These are phyloP conservation scores for Diaporthe nobilis DNA, from an alignment of 2,329 filamentous ascomycete species.

Conservation along the genomic window DNA sequence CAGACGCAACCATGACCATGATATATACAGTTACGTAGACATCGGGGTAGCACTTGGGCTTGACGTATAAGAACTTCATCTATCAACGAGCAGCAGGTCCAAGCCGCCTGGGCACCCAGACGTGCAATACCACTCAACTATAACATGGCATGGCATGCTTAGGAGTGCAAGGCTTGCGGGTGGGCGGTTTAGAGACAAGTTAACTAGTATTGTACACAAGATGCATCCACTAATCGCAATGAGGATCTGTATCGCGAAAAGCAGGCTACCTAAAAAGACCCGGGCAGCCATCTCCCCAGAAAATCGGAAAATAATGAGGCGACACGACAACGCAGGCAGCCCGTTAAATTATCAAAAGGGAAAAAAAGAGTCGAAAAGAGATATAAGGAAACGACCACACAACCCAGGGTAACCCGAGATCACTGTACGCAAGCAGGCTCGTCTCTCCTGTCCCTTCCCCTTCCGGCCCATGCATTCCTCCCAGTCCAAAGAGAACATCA, in stretches of 20 bases:
- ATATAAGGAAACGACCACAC: conserved; percentile 40
- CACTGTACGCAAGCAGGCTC: conserved; percentile 39
- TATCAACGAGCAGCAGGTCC: not conserved
- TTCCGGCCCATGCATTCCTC: conserved; percentile 24
- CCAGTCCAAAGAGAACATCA: conserved; percentile 13
- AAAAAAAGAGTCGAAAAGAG: conserved; percentile 42
- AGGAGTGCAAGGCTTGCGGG: not conserved
- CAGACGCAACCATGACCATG: not conserved
- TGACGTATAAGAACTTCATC: not conserved
- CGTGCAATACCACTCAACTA: not conserved
- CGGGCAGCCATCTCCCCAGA: conserved; percentile 31
- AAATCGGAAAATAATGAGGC: conserved; percentile 35
- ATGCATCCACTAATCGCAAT: conserved; percentile 39
- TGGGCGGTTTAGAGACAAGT: conserved; percentile 36
- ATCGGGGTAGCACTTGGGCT: not conserved
- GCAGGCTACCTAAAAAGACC: conserved; percentile 36
- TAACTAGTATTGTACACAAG: conserved; percentile 43
- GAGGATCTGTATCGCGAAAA: conserved; percentile 37
- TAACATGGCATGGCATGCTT: not conserved
- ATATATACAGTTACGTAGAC: not conserved
- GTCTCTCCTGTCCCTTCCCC: conserved; percentile 8
- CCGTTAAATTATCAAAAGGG: conserved; percentile 41
- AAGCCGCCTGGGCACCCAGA: not conserved
- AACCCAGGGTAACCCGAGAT: conserved; percentile 37
- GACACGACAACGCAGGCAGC: conserved; percentile 41